A percentile compares a stretch with the other conserved stretches of the same genome.
phyloP scores from a whole-genome alignment of 768 basidiomycete species.

The Mycena vitilis region DNA sequence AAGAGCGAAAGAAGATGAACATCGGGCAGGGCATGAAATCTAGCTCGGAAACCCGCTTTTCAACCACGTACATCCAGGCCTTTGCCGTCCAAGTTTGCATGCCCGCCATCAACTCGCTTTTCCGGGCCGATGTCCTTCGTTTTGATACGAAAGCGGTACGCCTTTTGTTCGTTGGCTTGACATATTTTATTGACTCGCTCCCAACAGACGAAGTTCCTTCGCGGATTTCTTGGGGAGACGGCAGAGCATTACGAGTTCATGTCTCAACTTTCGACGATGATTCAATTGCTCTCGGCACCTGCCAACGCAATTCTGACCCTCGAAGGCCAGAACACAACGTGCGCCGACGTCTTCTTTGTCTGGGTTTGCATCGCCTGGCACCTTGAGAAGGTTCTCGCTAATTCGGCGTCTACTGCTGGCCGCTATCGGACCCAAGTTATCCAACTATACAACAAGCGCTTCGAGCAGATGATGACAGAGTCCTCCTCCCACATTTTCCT shows the following conservation, averaged over 20 bases:
- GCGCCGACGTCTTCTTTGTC: conserved; percentile 45
- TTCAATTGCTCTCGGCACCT: conserved; percentile 30
- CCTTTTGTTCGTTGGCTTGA: background rate
- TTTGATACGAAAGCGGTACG: conserved; percentile 41
- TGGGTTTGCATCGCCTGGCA: conserved; percentile 45
- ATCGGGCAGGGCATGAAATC: conserved; percentile 39
- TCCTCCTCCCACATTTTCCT: too few relatives aligned
- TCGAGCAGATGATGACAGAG: too few relatives aligned
- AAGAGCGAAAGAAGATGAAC: conserved; percentile 34
- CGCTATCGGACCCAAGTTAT: too few relatives aligned
- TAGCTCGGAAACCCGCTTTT: conserved; percentile 42
- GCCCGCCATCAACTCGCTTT: conserved; percentile 37
- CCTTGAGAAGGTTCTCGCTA: conserved; percentile 38
- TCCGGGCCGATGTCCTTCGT: conserved; percentile 25
- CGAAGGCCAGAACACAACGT: conserved; percentile 44
- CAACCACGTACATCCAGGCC: conserved; percentile 39
- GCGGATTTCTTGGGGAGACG: conserved; percentile 34
- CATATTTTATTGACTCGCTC: conserved; percentile 8
- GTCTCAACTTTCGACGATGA: conserved; percentile 31
- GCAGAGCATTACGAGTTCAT: conserved; percentile 34
- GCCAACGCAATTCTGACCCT: conserved; percentile 43
- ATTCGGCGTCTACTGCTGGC: too few relatives aligned
- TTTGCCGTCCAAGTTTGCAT: conserved; percentile 40
- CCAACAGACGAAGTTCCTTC: conserved; percentile 41
- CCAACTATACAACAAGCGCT: too few relatives aligned